Base-by-base conservation (phyloP, 2,329 filamentous ascomycete genomes). In the Emmonsia crescens region DNA sequence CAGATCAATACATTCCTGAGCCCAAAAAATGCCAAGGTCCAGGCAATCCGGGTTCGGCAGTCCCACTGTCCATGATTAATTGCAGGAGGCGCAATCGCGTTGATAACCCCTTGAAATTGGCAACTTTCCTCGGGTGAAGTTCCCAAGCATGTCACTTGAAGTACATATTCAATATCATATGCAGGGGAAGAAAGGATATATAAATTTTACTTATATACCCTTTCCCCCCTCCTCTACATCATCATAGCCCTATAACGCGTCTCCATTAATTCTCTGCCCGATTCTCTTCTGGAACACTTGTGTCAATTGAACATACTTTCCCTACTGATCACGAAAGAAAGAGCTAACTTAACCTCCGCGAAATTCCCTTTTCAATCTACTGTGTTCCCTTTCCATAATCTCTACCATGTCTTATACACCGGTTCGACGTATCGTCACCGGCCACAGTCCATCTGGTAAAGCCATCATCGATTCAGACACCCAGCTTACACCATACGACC, bases 401-500 rank as follows among this genome's bases (percentile, higher is more conserved):
- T 44, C 55, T n/a, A 31, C 48, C n/a, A 64, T 60, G 61, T 44
- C n/a, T 38, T 49, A 54, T 40, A 59, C 67, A 12, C 48, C 62
- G 36, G 61, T 68, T 56, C 67, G 68, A 27, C 66, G 67, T 38
- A 59, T 69, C 21, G 68, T 69, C 60, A 68, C 66, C 29, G 70
- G 69, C 61, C 69, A 72, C 62, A 65, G 66, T 59, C 33, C 56
- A 9, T 54, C 68, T 8, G 71, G 70, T 27, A 66, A 69, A 38
- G 66, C 71, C 33, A 67, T 70, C 42, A 66, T 72, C 54, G 64
- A 67, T 21, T 66, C 66, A 38, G 71, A 72, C 61, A 49, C 64
- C 21, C 19, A 64, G 16, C 66, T 72, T 27, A 60, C 58, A 5
- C 67, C 69, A 19, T 66, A 66, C 40, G 66, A 69, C 60, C 69